Evolutionary conservation across 2,329 filamentous ascomycete species (phyloP).

Genomic region (Cercospora sojina): DNA sequence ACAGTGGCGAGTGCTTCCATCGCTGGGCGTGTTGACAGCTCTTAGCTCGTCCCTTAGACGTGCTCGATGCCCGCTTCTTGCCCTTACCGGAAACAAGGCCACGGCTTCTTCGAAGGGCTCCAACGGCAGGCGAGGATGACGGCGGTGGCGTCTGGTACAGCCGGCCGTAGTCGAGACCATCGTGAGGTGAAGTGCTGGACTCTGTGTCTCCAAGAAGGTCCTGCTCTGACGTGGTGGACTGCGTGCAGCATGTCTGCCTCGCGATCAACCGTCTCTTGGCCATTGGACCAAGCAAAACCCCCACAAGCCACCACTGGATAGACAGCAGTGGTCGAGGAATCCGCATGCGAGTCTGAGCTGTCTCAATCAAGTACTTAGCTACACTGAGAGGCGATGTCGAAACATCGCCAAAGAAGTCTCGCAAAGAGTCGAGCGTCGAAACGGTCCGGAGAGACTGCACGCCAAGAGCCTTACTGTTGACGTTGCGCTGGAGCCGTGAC

Average conservation of each 20-base stretch:
- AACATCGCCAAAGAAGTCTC: constrained; percentile 32
- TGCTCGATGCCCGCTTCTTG: constrained; percentile 27
- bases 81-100: constrained; percentile 28
- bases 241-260: not conserved
- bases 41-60: constrained; percentile 18
- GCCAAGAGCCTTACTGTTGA: constrained; percentile 21
- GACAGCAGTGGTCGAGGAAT: constrained; percentile 33
- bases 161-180: constrained; percentile 30
- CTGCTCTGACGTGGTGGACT: not conserved
- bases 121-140: constrained; percentile 12
- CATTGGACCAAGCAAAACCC: constrained; percentile 38
- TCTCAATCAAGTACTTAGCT: constrained; percentile 35
- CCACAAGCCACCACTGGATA: constrained; percentile 40
- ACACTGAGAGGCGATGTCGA: constrained; percentile 33
- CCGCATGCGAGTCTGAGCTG: constrained; percentile 32
- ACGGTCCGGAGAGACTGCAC: constrained; percentile 12
- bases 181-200: not conserved
- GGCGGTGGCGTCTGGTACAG: constrained; percentile 27
- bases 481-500: constrained; percentile 1
- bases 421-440: constrained; percentile 29
- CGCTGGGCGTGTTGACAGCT: constrained; percentile 19
- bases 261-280: constrained; percentile 36
- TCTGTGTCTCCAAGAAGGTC: constrained; percentile 17
- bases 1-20: constrained; percentile 37
- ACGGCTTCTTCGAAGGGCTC: constrained; percentile 6